Base-by-base conservation (phyloP, 2,329 filamentous ascomycete species). In the Xylaria digitata region DNA sequence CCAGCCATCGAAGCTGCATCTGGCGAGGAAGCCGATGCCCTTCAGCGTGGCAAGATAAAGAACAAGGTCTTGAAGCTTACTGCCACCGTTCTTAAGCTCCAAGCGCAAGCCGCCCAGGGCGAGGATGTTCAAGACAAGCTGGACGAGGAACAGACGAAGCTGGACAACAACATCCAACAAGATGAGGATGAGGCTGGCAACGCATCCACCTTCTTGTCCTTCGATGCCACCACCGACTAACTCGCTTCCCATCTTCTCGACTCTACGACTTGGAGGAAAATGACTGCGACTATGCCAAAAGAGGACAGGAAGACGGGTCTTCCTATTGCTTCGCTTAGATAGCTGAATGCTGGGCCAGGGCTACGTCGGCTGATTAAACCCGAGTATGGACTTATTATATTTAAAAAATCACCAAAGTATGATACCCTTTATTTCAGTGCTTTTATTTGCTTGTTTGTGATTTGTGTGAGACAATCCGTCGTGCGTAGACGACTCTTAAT, bases 61-160 rank as follows among this genome's bases (percentile, higher is more conserved):
- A 87, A 87, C 82, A 88, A 88, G 79, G 84, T 88, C 17, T 77
- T 88, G 59, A 88, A 88, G 79, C 79, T 88, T 68, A 83, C 82
- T 45, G 83, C 85, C 32, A 83, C 83, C 58, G 78, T 86, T 37
- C 75, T 87, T 34, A 79, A 82, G 70, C 82, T 88, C 8, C 77
- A 82, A 75, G 80, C 84, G 42, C 78, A 87, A 67, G 76, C 81
- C 62, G 86, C 85, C 0, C 83, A 87, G 70, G 86, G 86, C 23
- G 63, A 81, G 17, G 80, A 84, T 65, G 81, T 84, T 0, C 73
- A 80, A 11, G 79, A 73, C 6, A 80, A 84, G 69, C 71, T 87
- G 4, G 82, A 76, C 0, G 77, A 78, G 4, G 84, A 87, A 77
- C 75, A 82, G 71, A 83, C 73, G 43, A 88, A 88, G 77, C 77